phyloP scores from a whole-genome alignment of 192 early-diverging fungal genomes.

The Anaeromyces robustus region DNA sequence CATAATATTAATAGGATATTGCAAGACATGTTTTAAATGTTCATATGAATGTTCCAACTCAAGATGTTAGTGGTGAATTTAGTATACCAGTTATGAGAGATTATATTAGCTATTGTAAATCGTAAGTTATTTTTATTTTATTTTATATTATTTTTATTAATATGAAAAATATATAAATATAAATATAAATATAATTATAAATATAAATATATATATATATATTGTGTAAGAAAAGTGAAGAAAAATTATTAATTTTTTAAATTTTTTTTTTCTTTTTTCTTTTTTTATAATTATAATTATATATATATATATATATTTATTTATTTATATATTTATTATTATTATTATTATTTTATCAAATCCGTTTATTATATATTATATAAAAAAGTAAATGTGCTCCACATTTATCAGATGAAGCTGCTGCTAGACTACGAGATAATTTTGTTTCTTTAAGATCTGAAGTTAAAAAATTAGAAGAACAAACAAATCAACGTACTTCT shows the following conservation, averaged over 20 bases:
- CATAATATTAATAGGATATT: slow-evolving; percentile 44
- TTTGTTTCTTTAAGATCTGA: slow-evolving; percentile 84
- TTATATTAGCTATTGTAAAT: slow-evolving; percentile 92
- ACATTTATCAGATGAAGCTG: slow-evolving; percentile 69
- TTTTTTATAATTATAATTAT: no score
- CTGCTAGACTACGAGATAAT: slow-evolving; percentile 81
- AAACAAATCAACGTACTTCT: slow-evolving; percentile 52
- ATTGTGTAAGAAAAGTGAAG: not conserved
- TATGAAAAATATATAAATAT: not conserved
- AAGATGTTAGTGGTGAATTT: slow-evolving; percentile 53
- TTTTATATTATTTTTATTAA: no score
- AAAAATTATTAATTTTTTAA: no score
- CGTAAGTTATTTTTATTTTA: slow-evolving; percentile 32
- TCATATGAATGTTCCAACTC: slow-evolving; percentile 31
- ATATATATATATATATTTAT: not conserved
- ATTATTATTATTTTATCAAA: no score
- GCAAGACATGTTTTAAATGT: slow-evolving; percentile 92
- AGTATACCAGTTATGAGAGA: slow-evolving; percentile 88
- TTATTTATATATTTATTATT: no score
- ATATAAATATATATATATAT: not conserved
- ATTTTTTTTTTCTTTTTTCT: no score
- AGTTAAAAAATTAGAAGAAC: slow-evolving; percentile 59
- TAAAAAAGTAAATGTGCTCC: slow-evolving; percentile 95
- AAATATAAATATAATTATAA: not conserved
- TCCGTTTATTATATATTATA: no score